phyloP scores from a whole-genome alignment of 768 basidiomycete species.

The Phaeolepiota aurea region DNA sequence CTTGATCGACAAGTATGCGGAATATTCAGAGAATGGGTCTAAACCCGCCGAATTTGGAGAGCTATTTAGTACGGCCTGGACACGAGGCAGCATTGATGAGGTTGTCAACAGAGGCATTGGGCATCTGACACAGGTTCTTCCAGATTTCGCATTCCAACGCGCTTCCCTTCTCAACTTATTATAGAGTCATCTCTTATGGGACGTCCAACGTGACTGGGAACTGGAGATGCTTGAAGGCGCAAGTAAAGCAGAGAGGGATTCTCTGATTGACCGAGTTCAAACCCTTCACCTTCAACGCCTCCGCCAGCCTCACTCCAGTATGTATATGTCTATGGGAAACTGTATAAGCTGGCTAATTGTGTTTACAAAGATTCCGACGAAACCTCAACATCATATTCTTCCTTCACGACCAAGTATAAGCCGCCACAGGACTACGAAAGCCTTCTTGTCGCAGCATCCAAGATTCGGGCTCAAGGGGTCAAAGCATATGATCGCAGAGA shows the following conservation, averaged over 20 bases:
- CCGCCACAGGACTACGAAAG: conserved; percentile 72
- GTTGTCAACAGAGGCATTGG: conserved; percentile 47
- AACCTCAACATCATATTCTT: conserved; percentile 80
- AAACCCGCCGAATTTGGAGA: conserved; percentile 41
- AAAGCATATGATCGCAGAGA: conserved; percentile 62
- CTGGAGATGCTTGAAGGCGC: conserved; percentile 49
- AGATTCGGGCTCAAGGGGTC: conserved; percentile 50
- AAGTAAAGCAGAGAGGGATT: conserved; percentile 30
- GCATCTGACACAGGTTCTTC: conserved; percentile 55
- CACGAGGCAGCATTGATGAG: conserved; percentile 40
- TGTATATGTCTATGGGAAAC: too few species aligned
- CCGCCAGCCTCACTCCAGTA: conserved; percentile 70
- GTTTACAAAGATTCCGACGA: conserved; percentile 58
- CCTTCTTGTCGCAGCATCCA: conserved; percentile 70
- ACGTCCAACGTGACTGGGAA: conserved; percentile 68
- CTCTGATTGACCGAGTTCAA: conserved; percentile 44
- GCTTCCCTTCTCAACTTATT: conserved; percentile 6
- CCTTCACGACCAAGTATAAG: conserved; percentile 77
- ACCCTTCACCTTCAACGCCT: conserved; percentile 58
- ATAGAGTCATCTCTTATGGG: conserved; percentile 70
- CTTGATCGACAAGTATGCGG: conserved; percentile 32
- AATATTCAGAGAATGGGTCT: conserved; percentile 27
- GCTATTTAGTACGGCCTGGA: conserved; percentile 56
- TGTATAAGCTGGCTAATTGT: background rate
- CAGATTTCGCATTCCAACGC: background rate